phyloP scores from a whole-genome alignment of 2,329 filamentous ascomycete species.

The Colletotrichum sp. region DNA sequence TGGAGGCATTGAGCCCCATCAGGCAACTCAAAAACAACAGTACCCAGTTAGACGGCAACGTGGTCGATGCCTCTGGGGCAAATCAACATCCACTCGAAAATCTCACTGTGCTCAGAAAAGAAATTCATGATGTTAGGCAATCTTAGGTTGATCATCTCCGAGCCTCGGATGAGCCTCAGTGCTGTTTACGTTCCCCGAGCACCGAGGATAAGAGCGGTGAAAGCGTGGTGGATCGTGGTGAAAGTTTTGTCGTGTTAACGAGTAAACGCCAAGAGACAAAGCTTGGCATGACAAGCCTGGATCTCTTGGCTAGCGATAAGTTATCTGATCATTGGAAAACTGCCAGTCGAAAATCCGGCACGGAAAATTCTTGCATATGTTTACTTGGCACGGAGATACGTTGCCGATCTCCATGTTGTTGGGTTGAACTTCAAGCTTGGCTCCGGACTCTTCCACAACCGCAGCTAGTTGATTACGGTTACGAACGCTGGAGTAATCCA shows the following conservation, averaged over 20 bases:
- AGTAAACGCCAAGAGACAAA: not conserved
- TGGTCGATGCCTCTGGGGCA: not conserved
- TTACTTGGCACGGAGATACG: not conserved
- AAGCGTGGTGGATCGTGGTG: not conserved
- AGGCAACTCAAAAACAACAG: not conserved
- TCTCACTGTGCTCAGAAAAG: not conserved
- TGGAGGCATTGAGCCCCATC: not conserved
- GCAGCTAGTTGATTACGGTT: not conserved
- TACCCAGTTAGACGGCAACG: not conserved
- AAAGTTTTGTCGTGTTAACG: not conserved
- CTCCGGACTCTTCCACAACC: not conserved
- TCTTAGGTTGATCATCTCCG: not conserved
- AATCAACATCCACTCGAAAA: not conserved
- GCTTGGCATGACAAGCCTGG: not conserved
- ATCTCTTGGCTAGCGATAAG: constrained; percentile 15
- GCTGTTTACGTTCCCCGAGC: not conserved
- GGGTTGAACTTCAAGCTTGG: not conserved
- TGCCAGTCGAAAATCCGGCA: not conserved
- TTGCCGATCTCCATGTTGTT: not conserved
- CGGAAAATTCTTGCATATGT: not conserved
- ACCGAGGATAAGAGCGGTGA: not conserved
- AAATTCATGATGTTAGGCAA: not conserved
- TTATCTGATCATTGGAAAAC: not conserved
- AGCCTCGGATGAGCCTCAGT: not conserved
- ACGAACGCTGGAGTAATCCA: not conserved